These are phyloP conservation scores for Elsinoe perseae DNA, from an alignment of 2,329 filamentous ascomycete species.

Conservation along the genomic window DNA sequence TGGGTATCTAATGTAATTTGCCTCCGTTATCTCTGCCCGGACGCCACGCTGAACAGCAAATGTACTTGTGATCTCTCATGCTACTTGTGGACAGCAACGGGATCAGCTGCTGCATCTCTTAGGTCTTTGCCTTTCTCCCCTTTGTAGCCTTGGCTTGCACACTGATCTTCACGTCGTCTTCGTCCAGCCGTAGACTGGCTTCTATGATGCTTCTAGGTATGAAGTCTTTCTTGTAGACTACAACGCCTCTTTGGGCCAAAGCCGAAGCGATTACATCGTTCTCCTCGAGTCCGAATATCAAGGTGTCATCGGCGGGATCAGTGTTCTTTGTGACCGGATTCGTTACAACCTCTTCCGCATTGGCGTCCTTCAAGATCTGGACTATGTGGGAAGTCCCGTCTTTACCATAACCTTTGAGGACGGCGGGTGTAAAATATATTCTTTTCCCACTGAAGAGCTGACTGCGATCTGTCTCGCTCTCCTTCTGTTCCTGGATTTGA, in stretches of 20 bases:
- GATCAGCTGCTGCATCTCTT: background rate
- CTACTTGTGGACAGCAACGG: too few species aligned
- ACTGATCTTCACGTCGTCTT: slow-evolving; percentile 31
- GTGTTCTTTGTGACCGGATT: slow-evolving; percentile 25
- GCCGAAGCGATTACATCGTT: slow-evolving; percentile 31
- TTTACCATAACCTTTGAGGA: slow-evolving; percentile 27
- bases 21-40: background rate
- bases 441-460: slow-evolving; percentile 44
- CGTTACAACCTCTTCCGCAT: slow-evolving; percentile 32
- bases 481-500: slow-evolving; percentile 22
- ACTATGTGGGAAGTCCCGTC: slow-evolving; percentile 35
- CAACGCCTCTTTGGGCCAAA: slow-evolving; percentile 31
- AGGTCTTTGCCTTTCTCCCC: background rate
- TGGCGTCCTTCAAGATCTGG: slow-evolving; percentile 30
- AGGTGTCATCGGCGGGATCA: slow-evolving; percentile 23
- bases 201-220: slow-evolving; percentile 37
- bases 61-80: too few species aligned
- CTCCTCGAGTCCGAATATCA: slow-evolving; percentile 35
- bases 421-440: slow-evolving; percentile 41
- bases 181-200: slow-evolving; percentile 35
- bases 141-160: background rate
- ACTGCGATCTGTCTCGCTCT: slow-evolving; percentile 29
- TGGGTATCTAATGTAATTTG: slow-evolving; percentile 9
- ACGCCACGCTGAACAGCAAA: slow-evolving; percentile 3
- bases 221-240: slow-evolving; percentile 38